Evolutionary conservation across 495 filamentous ascomycete genomes (phyloP).

Genomic region (Polyplosphaeria fusca): DNA sequence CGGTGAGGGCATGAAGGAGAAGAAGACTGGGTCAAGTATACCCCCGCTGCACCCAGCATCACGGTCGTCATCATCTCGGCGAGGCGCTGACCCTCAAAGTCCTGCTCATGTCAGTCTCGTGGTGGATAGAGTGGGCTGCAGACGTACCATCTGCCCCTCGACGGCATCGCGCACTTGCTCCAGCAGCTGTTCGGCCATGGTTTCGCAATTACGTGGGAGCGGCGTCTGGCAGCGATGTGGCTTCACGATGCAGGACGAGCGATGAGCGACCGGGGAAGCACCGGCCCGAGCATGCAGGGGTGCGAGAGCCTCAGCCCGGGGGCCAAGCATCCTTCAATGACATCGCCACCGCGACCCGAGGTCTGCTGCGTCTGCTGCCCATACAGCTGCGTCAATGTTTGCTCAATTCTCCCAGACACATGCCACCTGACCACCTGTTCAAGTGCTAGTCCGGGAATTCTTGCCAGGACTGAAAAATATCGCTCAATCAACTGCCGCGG

Average conservation of each 20-base stretch:
- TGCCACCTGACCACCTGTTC: too few species aligned
- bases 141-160: slow-evolving; percentile 84
- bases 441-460: too few species aligned
- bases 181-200: slow-evolving; percentile 74
- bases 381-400: too few species aligned
- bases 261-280: neutral
- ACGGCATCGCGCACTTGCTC: slow-evolving; percentile 69
- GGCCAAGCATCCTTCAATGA: too few species aligned
- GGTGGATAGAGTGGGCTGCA: neutral
- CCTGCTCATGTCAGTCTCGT: slow-evolving; percentile 49
- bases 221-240: slow-evolving; percentile 6
- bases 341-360: too few species aligned
- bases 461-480: neutral
- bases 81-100: slow-evolving; percentile 86
- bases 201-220: neutral
- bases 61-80: slow-evolving; percentile 71
- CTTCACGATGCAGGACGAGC: neutral
- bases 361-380: too few species aligned
- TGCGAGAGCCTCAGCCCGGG: neutral
- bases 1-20: neutral
- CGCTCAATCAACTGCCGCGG: neutral
- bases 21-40: slow-evolving; percentile 44
- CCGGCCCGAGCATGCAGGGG: neutral
- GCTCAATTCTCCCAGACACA: too few species aligned
- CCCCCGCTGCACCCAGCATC: slow-evolving; percentile 67